A percentile compares a stretch with the other conserved stretches of the same genome.
Evolutionary conservation across 1,139 yeast species (phyloP).

Genomic region (Eremothecium gossypii): DNA sequence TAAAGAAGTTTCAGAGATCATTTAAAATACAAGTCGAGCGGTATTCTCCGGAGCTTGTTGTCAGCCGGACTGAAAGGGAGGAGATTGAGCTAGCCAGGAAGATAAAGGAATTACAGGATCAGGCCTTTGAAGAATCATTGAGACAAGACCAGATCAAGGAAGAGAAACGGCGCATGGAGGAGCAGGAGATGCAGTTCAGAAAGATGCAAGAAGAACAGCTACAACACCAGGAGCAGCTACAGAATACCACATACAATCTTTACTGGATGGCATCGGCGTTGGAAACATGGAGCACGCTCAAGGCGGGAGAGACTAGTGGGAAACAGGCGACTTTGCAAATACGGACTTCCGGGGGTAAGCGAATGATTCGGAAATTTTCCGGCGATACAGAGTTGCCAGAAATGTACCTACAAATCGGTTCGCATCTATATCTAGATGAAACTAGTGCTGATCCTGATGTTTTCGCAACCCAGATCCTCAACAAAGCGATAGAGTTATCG

Average conservation of each 20-base stretch:
- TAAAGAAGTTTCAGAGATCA: slow-evolving; percentile 25
- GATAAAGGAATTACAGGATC: slow-evolving; percentile 32
- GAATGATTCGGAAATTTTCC: slow-evolving; percentile 49
- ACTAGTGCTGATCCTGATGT: slow-evolving; percentile 9
- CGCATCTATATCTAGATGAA: slow-evolving; percentile 22
- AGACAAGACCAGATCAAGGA: slow-evolving; percentile 28
- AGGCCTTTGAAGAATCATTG: slow-evolving; percentile 32
- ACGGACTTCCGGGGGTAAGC: slow-evolving; percentile 50
- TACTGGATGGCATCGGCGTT: slow-evolving; percentile 19
- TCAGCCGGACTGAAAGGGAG: slow-evolving; percentile 30
- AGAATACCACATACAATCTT: slow-evolving; percentile 15
- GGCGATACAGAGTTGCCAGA: slow-evolving; percentile 45
- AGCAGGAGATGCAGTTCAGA: slow-evolving; percentile 12
- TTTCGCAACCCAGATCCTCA: slow-evolving; percentile 6
- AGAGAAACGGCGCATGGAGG: slow-evolving; percentile 16
- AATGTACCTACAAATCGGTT: slow-evolving; percentile 57
- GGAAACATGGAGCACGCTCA: neutral
- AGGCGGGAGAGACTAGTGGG: slow-evolving; percentile 7
- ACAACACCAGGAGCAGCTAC: slow-evolving; percentile 6
- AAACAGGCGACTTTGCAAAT: slow-evolving; percentile 32
- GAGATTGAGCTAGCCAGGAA: slow-evolving; percentile 32
- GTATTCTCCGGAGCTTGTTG: slow-evolving; percentile 31
- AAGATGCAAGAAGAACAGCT: slow-evolving; percentile 7
- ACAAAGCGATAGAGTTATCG: slow-evolving; percentile 12
- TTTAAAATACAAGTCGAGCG: slow-evolving; percentile 24